phyloP scores from a whole-genome alignment of 441 rosid genomes.

The Biscutella auriculata region DNA sequence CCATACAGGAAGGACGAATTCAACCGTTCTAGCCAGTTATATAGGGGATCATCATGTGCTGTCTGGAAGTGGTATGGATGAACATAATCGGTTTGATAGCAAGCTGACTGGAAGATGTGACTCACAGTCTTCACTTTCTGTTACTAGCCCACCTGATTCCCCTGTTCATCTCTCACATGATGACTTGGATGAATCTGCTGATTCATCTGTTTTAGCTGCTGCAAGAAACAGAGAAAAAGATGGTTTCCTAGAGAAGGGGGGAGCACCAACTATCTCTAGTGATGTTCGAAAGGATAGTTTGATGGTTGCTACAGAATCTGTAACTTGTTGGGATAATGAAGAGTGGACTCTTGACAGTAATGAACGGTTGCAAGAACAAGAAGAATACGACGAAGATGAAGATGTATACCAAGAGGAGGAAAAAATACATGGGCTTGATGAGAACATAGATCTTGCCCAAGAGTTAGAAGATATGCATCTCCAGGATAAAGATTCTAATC shows the following conservation, averaged over 20 bases:
- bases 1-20: slow-evolving; percentile 33
- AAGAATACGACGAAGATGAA: slow-evolving; percentile 89
- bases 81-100: slow-evolving; percentile 33
- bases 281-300: slow-evolving; percentile 39
- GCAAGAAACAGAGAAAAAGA: slow-evolving; percentile 34
- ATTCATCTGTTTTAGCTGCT: slow-evolving; percentile 36
- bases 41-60: slow-evolving; percentile 29
- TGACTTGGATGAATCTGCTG: slow-evolving; percentile 83
- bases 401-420: slow-evolving; percentile 77
- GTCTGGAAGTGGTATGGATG: slow-evolving; percentile 29
- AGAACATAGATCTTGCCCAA: slow-evolving; percentile 36
- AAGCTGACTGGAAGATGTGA: slow-evolving; percentile 49
- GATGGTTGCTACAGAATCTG: slow-evolving; percentile 35
- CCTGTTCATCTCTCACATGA: slow-evolving; percentile 88
- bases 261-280: slow-evolving; percentile 29
- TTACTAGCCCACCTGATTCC: slow-evolving; percentile 89
- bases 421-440: slow-evolving; percentile 67
- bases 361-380: slow-evolving; percentile 71
- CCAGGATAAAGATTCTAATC: slow-evolving; percentile 49
- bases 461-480: slow-evolving; percentile 55
- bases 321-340: slow-evolving; percentile 65
- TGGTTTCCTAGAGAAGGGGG: slow-evolving; percentile 26
- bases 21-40: slow-evolving; percentile 35
- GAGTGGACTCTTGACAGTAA: slow-evolving; percentile 72
- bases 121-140: slow-evolving; percentile 89